Evolutionary conservation across 2,329 filamentous ascomycete species (phyloP).

Genomic region (Phyllachora maydis): DNA sequence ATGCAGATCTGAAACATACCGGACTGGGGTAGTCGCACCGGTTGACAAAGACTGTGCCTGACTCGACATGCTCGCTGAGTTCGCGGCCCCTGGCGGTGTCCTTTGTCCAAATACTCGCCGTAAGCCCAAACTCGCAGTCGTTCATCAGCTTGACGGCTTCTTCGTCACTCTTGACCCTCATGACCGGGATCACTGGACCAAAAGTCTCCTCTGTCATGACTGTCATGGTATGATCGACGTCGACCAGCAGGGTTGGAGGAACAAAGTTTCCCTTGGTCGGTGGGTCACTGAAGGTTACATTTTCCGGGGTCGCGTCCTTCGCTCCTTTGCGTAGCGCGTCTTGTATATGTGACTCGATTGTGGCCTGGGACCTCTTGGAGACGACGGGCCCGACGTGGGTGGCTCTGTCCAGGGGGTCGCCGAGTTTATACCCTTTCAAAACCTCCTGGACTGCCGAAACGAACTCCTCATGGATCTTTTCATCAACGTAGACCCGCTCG

Average conservation of each 20-base stretch:
- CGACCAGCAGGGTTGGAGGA: conserved; percentile 61
- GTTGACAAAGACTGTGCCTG: conserved; percentile 92
- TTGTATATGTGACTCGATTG: conserved; percentile 59
- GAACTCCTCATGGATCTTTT: conserved; percentile 67
- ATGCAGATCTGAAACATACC: conserved; percentile 38
- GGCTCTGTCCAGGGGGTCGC: conserved; percentile 61
- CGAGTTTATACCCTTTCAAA: conserved; percentile 62
- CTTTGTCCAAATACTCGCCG: conserved; percentile 95
- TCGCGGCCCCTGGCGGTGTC: conserved; percentile 56
- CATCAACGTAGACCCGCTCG: conserved; percentile 80
- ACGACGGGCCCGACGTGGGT: conserved; percentile 82
- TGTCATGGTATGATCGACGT: conserved; percentile 62
- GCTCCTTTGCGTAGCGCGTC: conserved; percentile 74
- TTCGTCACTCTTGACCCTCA: conserved; percentile 62
- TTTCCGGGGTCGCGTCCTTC: conserved; percentile 64
- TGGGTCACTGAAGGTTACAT: conserved; percentile 51
- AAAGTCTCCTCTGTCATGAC: conserved; percentile 94
- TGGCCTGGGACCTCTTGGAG: conserved; percentile 55
- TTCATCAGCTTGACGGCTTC: conserved; percentile 82
- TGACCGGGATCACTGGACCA: conserved; percentile 76
- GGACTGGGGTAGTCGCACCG: conserved; percentile 82
- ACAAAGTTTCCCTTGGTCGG: conserved; percentile 76
- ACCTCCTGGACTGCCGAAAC: conserved; percentile 62
- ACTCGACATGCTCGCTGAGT: conserved; percentile 64
- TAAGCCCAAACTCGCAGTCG: conserved; percentile 82